phyloP scores from a whole-genome alignment of 2,329 filamentous ascomycete genomes.

The Hortaea sp. region DNA sequence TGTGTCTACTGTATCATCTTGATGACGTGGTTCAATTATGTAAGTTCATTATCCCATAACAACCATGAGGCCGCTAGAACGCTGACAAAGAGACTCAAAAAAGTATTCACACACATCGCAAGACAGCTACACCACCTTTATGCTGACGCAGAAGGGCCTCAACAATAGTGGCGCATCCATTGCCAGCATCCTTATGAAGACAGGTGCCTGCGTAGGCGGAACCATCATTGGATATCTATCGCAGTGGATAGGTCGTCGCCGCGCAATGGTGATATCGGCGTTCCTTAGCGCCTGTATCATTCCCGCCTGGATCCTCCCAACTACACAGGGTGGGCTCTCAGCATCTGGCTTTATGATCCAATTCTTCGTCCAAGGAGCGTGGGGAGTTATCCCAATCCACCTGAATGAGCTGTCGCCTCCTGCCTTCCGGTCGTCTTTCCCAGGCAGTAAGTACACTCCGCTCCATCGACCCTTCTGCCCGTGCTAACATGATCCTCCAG shows the following conservation, averaged over 20 bases:
- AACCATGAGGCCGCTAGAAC: too few species aligned
- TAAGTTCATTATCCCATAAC: not conserved
- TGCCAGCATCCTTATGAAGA: conserved; percentile 75
- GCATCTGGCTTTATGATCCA: conserved; percentile 60
- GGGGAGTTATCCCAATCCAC: conserved; percentile 62
- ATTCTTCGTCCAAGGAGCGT: conserved; percentile 51
- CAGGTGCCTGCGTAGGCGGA: conserved; percentile 63
- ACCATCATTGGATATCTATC: conserved; percentile 64
- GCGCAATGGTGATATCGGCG: conserved; percentile 50
- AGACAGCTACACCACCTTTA: conserved; percentile 73
- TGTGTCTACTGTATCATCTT: conserved; percentile 62
- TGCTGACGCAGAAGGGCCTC: conserved; percentile 63
- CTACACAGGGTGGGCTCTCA: conserved; percentile 49
- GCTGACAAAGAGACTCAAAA: conserved; percentile 16
- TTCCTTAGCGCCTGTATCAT: conserved; percentile 38
- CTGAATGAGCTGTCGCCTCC: conserved; percentile 63
- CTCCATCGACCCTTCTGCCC: too few species aligned
- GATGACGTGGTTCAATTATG: conserved; percentile 55
- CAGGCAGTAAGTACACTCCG: conserved; percentile 32
- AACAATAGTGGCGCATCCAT: conserved; percentile 53
- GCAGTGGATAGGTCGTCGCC: conserved; percentile 64
- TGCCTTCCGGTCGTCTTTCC: conserved; percentile 60
- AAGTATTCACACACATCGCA: conserved; percentile 56
- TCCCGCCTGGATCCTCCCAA: conserved; percentile 60
- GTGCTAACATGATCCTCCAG: not conserved